These are phyloP conservation scores for Staphylotrichum tortipilum DNA, from an alignment of 495 filamentous ascomycete species.

Conservation along the genomic window DNA sequence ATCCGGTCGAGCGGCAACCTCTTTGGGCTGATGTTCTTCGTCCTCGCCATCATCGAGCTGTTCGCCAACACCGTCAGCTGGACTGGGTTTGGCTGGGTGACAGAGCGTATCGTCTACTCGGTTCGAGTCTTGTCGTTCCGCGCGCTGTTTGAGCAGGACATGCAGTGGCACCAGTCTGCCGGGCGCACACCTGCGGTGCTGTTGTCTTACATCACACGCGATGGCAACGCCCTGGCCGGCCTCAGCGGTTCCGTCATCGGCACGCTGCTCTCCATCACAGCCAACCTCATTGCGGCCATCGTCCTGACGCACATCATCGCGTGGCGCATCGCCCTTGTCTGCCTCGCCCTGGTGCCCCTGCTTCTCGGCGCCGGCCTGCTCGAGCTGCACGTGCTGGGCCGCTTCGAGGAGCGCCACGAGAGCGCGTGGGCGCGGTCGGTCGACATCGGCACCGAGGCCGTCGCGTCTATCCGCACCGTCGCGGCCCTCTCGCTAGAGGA, in stretches of 20 bases:
- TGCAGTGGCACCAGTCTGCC: conserved; percentile 73
- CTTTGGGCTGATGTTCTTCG: conserved; percentile 85
- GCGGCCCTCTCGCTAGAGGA: conserved; percentile 52
- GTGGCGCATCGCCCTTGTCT: conserved; percentile 84
- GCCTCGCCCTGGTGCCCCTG: conserved; percentile 65
- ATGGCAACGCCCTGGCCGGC: conserved; percentile 70
- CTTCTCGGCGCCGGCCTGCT: conserved; percentile 71
- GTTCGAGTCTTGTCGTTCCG: conserved; percentile 72
- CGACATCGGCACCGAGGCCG: conserved; percentile 76
- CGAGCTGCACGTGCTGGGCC: conserved; percentile 57
- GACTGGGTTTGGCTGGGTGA: conserved; percentile 64
- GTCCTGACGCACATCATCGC: conserved; percentile 59
- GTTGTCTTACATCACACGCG: conserved; percentile 69
- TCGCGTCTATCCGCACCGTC: conserved; percentile 76
- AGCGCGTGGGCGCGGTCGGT: conserved; percentile 61
- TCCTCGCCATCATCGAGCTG: conserved; percentile 70
- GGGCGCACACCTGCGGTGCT: conserved; percentile 71
- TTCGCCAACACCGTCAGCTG: conserved; percentile 60
- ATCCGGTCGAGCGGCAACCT: conserved; percentile 63
- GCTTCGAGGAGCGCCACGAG: conserved; percentile 63
- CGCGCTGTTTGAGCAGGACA: conserved; percentile 81
- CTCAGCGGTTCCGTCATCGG: conserved; percentile 71
- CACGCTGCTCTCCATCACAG: conserved; percentile 63
- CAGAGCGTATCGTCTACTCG: conserved; percentile 64
- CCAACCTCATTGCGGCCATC: conserved; percentile 60